phyloP scores from a whole-genome alignment of 306 rosid genomes.

The Alnus glutinosa region DNA sequence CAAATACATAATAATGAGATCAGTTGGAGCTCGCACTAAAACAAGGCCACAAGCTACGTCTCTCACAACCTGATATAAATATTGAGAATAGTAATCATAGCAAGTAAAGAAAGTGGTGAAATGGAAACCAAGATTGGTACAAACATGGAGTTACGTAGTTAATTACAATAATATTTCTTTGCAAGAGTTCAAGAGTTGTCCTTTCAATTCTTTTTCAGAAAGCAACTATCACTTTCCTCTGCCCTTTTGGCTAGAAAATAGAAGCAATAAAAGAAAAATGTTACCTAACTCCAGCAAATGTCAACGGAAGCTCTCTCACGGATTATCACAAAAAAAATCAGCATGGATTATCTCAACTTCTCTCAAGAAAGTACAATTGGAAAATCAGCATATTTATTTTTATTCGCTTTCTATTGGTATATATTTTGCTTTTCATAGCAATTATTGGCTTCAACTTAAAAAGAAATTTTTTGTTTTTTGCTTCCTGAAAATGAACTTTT shows the following conservation, averaged over 20 bases:
- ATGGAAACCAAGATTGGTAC: not conserved
- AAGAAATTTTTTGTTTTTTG: not conserved
- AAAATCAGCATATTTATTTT: not conserved
- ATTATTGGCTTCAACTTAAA: not conserved
- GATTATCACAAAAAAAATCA: not conserved
- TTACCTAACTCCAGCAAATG: not conserved
- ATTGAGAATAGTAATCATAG: not conserved
- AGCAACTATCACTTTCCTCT: not conserved
- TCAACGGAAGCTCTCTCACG: not conserved
- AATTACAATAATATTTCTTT: not conserved
- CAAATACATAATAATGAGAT: slow-evolving; percentile 24
- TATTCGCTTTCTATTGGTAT: not conserved
- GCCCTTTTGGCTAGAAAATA: not conserved
- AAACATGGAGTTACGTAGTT: not conserved
- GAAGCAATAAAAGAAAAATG: not conserved
- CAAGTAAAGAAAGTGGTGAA: not conserved
- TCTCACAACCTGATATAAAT: slow-evolving; percentile 15
- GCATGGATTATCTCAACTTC: not conserved
- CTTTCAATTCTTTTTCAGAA: too few species aligned
- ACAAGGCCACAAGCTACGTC: slow-evolving; percentile 4
- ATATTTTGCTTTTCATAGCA: not conserved
- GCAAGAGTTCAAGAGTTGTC: not conserved
- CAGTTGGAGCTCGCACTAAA: slow-evolving; percentile 1
- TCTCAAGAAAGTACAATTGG: not conserved
- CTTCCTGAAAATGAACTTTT: not conserved